phyloP scores from a whole-genome alignment of 2,329 filamentous ascomycete species.

The Cladophialophora psammophila region DNA sequence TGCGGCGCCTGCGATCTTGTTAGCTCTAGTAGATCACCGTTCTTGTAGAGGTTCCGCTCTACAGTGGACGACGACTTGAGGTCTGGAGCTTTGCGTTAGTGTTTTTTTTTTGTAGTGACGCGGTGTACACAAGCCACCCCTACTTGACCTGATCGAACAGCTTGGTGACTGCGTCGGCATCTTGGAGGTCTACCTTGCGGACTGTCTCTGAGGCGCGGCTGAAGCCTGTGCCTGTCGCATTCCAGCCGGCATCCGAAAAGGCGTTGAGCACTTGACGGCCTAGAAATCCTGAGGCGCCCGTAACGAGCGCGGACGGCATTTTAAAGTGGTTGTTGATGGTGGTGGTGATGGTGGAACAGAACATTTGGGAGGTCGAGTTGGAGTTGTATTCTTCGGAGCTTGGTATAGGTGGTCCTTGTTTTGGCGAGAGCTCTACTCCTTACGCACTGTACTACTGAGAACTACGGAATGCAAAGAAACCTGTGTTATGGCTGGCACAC shows the following conservation, averaged over 20 bases:
- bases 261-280: conserved; percentile 77
- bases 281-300: conserved; percentile 83
- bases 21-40: neutral
- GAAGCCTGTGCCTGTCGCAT: conserved; percentile 75
- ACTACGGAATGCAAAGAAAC: no score
- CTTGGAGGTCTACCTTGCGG: conserved; percentile 62
- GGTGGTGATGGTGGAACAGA: conserved; percentile 8
- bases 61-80: conserved; percentile 83
- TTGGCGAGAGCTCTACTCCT: no score
- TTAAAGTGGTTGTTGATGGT: conserved; percentile 12
- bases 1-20: conserved; percentile 69
- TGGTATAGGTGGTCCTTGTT: no score
- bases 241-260: conserved; percentile 73
- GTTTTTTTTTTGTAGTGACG: conserved; percentile 21
- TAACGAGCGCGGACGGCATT: conserved; percentile 69
- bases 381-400: conserved; percentile 2
- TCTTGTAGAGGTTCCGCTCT: conserved; percentile 43
- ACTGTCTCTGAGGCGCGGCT: conserved; percentile 74
- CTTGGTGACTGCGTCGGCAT: conserved; percentile 54
- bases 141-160: conserved; percentile 62
- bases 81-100: conserved; percentile 56
- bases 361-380: conserved; percentile 5
- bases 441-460: no score
- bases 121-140: conserved; percentile 38
- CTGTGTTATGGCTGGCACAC: no score